These are phyloP conservation scores for Neoarthrinium moseri DNA, from an alignment of 2,329 filamentous ascomycete species.

Conservation along the genomic window DNA sequence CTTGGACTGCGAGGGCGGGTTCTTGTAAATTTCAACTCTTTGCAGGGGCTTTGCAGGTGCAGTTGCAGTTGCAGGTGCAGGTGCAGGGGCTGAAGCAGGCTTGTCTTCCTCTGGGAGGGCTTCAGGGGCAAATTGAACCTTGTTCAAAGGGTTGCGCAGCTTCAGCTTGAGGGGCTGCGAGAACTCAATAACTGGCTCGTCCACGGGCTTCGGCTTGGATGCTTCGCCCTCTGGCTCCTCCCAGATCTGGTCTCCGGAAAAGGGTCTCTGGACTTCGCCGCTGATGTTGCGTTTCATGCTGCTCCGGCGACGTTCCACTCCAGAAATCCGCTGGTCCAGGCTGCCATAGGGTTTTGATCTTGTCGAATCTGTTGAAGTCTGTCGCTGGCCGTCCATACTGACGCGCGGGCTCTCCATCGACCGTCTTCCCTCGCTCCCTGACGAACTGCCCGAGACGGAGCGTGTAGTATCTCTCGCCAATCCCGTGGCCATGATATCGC, in stretches of 20 bases:
- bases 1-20: conserved; percentile 78
- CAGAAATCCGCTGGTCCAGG: conserved; percentile 33
- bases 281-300: conserved; percentile 70
- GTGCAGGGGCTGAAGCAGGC: not conserved
- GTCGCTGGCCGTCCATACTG: conserved; percentile 31
- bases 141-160: conserved; percentile 63
- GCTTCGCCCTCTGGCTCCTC: conserved; percentile 71
- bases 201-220: conserved; percentile 24
- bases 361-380: conserved; percentile 23
- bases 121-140: conserved; percentile 51
- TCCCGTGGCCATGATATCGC: conserved; percentile 44
- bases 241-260: conserved; percentile 80
- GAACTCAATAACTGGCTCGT: conserved; percentile 17
- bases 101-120: conserved; percentile 29
- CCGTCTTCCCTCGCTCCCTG: conserved; percentile 42
- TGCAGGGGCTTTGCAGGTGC: conserved; percentile 38
- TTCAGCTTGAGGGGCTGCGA: conserved; percentile 54
- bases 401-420: conserved; percentile 28
- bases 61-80: not conserved
- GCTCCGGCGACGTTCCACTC: conserved; percentile 55
- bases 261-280: conserved; percentile 64
- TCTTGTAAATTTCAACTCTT: conserved; percentile 75
- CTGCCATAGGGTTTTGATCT: conserved; percentile 40
- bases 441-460: conserved; percentile 53
- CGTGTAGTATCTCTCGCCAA: conserved; percentile 43